Evolutionary conservation across 2,329 filamentous ascomycete genomes (phyloP).

Genomic region (Podosphaera xanthii): DNA sequence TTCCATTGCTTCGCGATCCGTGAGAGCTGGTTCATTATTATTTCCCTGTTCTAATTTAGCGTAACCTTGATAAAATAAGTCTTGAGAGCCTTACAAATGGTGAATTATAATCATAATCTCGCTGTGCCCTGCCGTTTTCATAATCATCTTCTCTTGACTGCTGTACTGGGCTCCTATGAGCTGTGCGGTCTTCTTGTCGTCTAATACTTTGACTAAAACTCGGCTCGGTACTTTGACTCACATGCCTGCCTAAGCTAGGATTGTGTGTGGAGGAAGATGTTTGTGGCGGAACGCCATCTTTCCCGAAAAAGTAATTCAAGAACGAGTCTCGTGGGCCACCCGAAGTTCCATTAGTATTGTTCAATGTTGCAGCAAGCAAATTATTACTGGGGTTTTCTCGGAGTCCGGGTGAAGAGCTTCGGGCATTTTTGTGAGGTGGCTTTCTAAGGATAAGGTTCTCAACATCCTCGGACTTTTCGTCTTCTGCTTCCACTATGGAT

Average conservation of each 20-base stretch:
- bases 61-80: slow-evolving; percentile 1
- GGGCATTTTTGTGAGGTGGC: slow-evolving; percentile 25
- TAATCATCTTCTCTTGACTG: slow-evolving; percentile 24
- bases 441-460: slow-evolving; percentile 38
- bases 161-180: slow-evolving; percentile 23
- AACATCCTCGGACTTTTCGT: slow-evolving; percentile 25
- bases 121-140: slow-evolving; percentile 13
- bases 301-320: slow-evolving; percentile 96
- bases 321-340: slow-evolving; percentile 68
- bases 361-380: slow-evolving; percentile 41
- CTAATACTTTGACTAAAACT: slow-evolving; percentile 69
- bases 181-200: slow-evolving; percentile 31
- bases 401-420: slow-evolving; percentile 67
- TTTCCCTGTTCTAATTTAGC: slow-evolving; percentile 22
- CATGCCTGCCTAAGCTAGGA: slow-evolving; percentile 34
- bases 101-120: slow-evolving; percentile 20
- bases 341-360: slow-evolving; percentile 37
- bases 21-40: slow-evolving; percentile 62
- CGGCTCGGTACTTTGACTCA: slow-evolving; percentile 57
- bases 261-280: slow-evolving; percentile 15
- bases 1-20: slow-evolving; percentile 88
- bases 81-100: slow-evolving; percentile 21
- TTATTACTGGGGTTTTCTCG: slow-evolving; percentile 37
- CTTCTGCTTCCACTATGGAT: slow-evolving; percentile 34
- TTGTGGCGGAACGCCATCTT: slow-evolving; percentile 43